Percentiles rank a stretch among this genome's conserved stretches.
These are phyloP conservation scores for Paspalum notatum DNA, from an alignment of 176 grass and related monocot genomes.

Conservation along the genomic window DNA sequence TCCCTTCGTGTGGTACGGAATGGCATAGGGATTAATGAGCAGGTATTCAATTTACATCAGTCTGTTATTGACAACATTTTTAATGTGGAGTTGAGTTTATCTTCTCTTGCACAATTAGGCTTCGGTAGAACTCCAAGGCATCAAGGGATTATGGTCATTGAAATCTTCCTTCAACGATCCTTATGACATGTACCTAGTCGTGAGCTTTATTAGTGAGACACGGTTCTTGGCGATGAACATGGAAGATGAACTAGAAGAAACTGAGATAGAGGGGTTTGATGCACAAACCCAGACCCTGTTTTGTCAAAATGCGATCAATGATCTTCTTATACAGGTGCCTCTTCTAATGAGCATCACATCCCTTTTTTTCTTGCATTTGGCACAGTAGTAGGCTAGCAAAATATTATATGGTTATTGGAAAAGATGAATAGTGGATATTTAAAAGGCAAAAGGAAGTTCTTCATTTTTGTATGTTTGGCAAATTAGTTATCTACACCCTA, in stretches of 20 bases:
- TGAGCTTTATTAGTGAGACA: slow-evolving; percentile 98
- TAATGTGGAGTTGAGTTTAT: slow-evolving; percentile 22
- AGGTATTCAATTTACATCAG: slow-evolving; percentile 54
- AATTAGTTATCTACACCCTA: neutral
- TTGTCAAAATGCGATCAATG: slow-evolving; percentile 89
- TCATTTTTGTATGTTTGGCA: neutral
- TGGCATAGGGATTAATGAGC: slow-evolving; percentile 92
- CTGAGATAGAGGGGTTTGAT: slow-evolving; percentile 91
- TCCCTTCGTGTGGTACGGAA: slow-evolving; percentile 91
- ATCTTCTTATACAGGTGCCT: slow-evolving; percentile 84
- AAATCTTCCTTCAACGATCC: slow-evolving; percentile 75
- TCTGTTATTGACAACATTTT: neutral
- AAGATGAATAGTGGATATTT: neutral
- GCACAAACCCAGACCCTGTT: slow-evolving; percentile 89
- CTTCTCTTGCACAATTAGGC: slow-evolving; percentile 56
- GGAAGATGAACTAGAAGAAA: slow-evolving; percentile 96
- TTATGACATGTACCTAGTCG: slow-evolving; percentile 81
- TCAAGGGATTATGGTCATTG: slow-evolving; percentile 94
- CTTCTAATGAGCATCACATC: slow-evolving; percentile 10
- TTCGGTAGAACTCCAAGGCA: slow-evolving; percentile 96
- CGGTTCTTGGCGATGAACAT: slow-evolving; percentile 97
- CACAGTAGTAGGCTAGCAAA: neutral
- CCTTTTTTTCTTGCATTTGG: slow-evolving; percentile 19
- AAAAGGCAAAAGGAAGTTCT: neutral
- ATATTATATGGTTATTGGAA: neutral